A percentile compares a stretch with the other conserved stretches of the same genome.
Evolutionary conservation across 2,329 filamentous ascomycete genomes (phyloP).

Genomic region (Ambrosiella xylebori): DNA sequence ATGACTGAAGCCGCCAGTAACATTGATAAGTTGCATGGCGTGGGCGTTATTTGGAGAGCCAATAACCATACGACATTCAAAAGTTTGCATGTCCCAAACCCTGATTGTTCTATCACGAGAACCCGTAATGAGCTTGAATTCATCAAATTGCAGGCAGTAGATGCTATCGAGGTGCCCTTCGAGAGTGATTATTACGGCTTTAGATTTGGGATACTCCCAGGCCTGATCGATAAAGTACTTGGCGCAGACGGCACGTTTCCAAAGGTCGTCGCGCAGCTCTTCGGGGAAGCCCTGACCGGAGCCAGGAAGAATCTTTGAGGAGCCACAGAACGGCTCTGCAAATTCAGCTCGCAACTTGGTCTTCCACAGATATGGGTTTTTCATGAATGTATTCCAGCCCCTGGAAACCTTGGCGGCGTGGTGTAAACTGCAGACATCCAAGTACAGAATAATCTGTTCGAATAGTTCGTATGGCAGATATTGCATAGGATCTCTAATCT

Average conservation of each 20-base stretch:
- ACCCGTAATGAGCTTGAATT: constrained; percentile 95
- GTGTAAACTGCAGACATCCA: too few relatives aligned
- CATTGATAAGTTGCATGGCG: constrained; percentile 34
- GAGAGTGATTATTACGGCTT: constrained; percentile 52
- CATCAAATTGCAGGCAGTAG: constrained; percentile 95
- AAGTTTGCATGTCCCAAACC: constrained; percentile 86
- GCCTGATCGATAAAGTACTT: constrained; percentile 21
- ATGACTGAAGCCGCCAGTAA: constrained; percentile 33
- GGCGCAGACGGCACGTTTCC: constrained; percentile 55
- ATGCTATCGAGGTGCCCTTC: constrained; percentile 91
- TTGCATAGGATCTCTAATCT: too few relatives aligned
- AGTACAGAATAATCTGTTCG: too few relatives aligned
- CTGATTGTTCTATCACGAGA: constrained; percentile 91
- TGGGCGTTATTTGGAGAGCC: constrained; percentile 53
- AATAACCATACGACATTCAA: constrained; percentile 71
- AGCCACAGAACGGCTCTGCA: constrained; percentile 41
- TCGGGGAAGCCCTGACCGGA: constrained; percentile 39
- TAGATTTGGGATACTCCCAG: neutral
- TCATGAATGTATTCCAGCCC: constrained; percentile 29
- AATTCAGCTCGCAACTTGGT: constrained; percentile 46
- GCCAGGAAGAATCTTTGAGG: constrained; percentile 33
- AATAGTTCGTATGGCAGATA: too few relatives aligned
- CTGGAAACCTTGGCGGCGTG: constrained; percentile 27
- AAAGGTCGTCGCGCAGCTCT: constrained; percentile 50
- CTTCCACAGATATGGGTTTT: constrained; percentile 44